Conservation (phyloP, 108 stramenopile genomes). For the Skeletonema menzelii region DNA sequence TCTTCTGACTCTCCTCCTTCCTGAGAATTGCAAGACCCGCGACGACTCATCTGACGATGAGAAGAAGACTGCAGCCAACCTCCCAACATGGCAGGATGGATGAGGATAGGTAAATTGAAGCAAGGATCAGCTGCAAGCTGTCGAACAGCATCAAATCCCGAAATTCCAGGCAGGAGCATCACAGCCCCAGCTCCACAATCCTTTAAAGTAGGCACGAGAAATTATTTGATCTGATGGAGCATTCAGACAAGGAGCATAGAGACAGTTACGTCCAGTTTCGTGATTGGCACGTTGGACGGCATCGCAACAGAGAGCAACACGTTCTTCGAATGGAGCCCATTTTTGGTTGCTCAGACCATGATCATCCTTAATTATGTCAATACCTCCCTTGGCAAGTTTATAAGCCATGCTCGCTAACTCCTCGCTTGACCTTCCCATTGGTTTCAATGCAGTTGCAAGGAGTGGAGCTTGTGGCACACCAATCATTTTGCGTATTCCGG, state of each 20-base stretch:
- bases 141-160: constrained; percentile 26
- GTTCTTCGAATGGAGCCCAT: constrained; percentile 34
- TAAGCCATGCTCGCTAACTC: constrained; percentile 39
- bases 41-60: background rate
- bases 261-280: constrained; percentile 27
- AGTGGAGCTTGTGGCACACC: constrained; percentile 18
- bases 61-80: constrained; percentile 24
- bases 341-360: constrained; percentile 37
- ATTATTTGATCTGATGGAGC: constrained; percentile 18
- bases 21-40: background rate
- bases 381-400: constrained; percentile 29
- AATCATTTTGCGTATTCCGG: constrained; percentile 14
- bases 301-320: constrained; percentile 15
- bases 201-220: constrained; percentile 14
- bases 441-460: constrained; percentile 28
- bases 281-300: constrained; percentile 27
- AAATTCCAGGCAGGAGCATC: constrained; percentile 25
- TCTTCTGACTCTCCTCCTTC: background rate
- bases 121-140: constrained; percentile 15
- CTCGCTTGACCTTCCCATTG: constrained; percentile 20
- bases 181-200: constrained; percentile 28
- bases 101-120: constrained; percentile 22
- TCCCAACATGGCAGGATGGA: constrained; percentile 35
- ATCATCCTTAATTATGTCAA: constrained; percentile 44
- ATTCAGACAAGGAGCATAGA: constrained; percentile 39